Evolutionary conservation across 495 filamentous ascomycete genomes (phyloP), one percentile per base, ranked within the genome.

Genomic region (Penicillium maclennaniae): DNA sequence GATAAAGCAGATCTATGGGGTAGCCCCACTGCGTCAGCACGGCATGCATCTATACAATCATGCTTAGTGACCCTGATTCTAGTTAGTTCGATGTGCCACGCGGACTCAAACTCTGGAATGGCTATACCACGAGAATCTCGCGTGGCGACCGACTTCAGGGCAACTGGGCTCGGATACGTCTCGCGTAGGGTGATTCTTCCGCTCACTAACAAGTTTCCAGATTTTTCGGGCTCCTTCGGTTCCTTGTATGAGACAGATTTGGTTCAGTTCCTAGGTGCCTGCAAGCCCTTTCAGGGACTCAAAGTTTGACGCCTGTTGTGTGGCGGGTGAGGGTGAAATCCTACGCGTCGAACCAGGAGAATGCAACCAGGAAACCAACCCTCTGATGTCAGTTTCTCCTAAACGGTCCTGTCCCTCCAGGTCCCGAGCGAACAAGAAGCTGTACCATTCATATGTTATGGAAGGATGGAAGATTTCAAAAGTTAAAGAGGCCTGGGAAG

Each of bases 381-480:
- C 48, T 23, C 48, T 51, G 40, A 51, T 7, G 40, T 7, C 7
- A 51, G n/a, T 12, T 40, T 46, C 15, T 28, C 25, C 40, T 17
- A 44, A 8, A 36, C 20, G 23, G 28, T 15, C 38, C 12, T 16
- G 39, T 23, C 1, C 21, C 6, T 41, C 40, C 40, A 26, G 48
- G 48, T 39, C n/a, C 10, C 1, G 16, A 34, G 15, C 48, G n/a
- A 51, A 51, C 40, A 16, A 51, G 8, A 19, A 9, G 0, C 39
- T 43, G 10, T 37, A 4, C 40, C 48, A 44, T 2, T 23, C 8
- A 0, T 10, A 2, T 20, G 23, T 16, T 10, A 17, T 50, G 31
- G 17, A 34, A 49, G 46, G 40, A 36, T 49, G 21, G 26, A 37
- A 45, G 40, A 45, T 31, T 55, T 23, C 23, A 47, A 45, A 36